These are phyloP conservation scores for Penicillium maclennaniae DNA, from an alignment of 495 filamentous ascomycete genomes.

Conservation along the genomic window DNA sequence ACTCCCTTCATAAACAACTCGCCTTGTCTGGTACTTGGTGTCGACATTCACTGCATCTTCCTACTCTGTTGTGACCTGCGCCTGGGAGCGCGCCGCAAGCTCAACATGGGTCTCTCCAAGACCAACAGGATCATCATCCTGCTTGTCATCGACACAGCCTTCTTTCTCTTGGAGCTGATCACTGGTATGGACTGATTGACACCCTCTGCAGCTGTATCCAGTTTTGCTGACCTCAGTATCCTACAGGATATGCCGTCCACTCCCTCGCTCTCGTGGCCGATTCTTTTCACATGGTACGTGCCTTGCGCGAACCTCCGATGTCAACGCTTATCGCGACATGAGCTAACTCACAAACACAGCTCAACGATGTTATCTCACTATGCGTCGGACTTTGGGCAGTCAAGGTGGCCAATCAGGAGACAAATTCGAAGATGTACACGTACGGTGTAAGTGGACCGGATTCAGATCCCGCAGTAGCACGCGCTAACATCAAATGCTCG, in stretches of 20 bases:
- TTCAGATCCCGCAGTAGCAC: slow-evolving; percentile 5
- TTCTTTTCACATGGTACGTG: slow-evolving; percentile 91
- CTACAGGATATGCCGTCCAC: slow-evolving; percentile 69
- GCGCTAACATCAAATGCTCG: slow-evolving; percentile 27
- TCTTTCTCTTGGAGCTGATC: slow-evolving; percentile 85
- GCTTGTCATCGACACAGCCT: slow-evolving; percentile 80
- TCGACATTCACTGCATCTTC: background rate
- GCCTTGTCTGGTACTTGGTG: background rate
- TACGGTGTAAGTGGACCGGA: slow-evolving; percentile 68
- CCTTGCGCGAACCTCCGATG: background rate
- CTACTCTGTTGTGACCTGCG: slow-evolving; percentile 16
- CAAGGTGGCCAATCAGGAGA: slow-evolving; percentile 71
- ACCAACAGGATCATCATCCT: slow-evolving; percentile 88
- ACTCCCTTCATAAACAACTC: background rate
- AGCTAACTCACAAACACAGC: slow-evolving; percentile 22
- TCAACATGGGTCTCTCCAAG: slow-evolving; percentile 82
- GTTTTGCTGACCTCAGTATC: slow-evolving; percentile 12
- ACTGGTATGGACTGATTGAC: slow-evolving; percentile 50
- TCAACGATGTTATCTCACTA: slow-evolving; percentile 95
- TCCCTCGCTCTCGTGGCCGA: slow-evolving; percentile 93
- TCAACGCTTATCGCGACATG: background rate
- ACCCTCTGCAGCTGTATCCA: background rate
- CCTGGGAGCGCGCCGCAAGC: slow-evolving; percentile 27
- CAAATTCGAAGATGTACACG: slow-evolving; percentile 81
- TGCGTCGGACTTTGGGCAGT: slow-evolving; percentile 94